phyloP scores from a whole-genome alignment of 768 basidiomycete species.

The Zangia roseola region DNA sequence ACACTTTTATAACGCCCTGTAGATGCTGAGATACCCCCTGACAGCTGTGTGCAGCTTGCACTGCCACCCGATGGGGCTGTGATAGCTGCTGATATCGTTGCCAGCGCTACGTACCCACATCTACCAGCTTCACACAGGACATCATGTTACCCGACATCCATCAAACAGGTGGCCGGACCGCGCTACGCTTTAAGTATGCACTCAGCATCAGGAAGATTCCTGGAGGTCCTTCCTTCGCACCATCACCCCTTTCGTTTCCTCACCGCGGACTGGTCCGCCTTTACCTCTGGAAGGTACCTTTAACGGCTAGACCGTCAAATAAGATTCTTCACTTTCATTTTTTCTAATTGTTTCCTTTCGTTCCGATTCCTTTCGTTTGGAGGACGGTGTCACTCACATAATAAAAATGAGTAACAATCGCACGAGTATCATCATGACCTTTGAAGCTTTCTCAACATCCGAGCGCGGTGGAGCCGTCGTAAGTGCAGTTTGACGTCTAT shows the following conservation, averaged over 20 bases:
- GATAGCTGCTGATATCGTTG: slow-evolving; percentile 20
- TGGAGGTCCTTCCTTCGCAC: slow-evolving; percentile 11
- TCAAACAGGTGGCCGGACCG: slow-evolving; percentile 3
- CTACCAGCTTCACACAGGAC: slow-evolving; percentile 16
- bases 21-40: too few relatives aligned
- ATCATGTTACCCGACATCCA: not conserved
- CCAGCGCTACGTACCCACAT: not conserved
- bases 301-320: slow-evolving; percentile 23
- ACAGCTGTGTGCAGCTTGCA: too few relatives aligned
- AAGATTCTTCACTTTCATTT: slow-evolving; percentile 4
- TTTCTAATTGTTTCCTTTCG: not conserved
- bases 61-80: slow-evolving; percentile 2
- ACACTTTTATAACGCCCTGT: not conserved
- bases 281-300: slow-evolving; percentile 31
- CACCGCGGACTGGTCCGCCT: slow-evolving; percentile 36
- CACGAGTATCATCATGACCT: slow-evolving; percentile 1
- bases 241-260: slow-evolving; percentile 19
- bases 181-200: not conserved
- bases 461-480: slow-evolving; percentile 20
- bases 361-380: not conserved
- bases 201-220: not conserved
- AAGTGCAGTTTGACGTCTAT: slow-evolving; percentile 6
- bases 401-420: slow-evolving; percentile 4
- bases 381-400: not conserved
- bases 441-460: slow-evolving; percentile 11